phyloP scores from a whole-genome alignment of 1,139 yeast genomes.

The Pichia sp. region DNA sequence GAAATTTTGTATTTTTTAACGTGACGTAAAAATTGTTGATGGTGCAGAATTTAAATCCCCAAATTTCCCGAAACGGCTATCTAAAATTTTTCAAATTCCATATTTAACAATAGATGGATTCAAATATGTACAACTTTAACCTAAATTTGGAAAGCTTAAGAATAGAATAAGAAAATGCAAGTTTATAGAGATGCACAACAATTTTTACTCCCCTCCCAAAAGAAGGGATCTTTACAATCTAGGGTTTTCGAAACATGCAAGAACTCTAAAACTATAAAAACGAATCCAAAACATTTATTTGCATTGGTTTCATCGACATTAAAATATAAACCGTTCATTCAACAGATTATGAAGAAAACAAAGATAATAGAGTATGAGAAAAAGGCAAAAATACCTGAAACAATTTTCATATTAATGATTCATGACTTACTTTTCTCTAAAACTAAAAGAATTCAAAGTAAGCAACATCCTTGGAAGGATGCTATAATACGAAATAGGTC shows the following conservation, averaged over 20 bases:
- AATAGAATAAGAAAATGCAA: slow-evolving; percentile 37
- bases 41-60: not conserved
- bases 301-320: slow-evolving; percentile 77
- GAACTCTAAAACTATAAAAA: slow-evolving; percentile 35
- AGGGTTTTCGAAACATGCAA: slow-evolving; percentile 55
- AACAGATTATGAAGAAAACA: slow-evolving; percentile 56
- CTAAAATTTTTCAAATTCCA: not conserved
- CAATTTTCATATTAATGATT: slow-evolving; percentile 54
- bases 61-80: not conserved
- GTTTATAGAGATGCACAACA: slow-evolving; percentile 57
- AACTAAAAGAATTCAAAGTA: slow-evolving; percentile 80
- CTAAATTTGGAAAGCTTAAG: not conserved
- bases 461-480: slow-evolving; percentile 81
- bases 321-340: slow-evolving; percentile 57
- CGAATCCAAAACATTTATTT: slow-evolving; percentile 73
- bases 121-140: not conserved
- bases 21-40: too few relatives aligned
- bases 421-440: slow-evolving; percentile 76
- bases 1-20: too few relatives aligned
- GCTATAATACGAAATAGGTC: slow-evolving; percentile 72
- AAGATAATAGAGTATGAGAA: slow-evolving; percentile 47
- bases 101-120: too few relatives aligned
- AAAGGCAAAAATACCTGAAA: slow-evolving; percentile 37
- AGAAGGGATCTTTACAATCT: slow-evolving; percentile 55
- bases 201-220: slow-evolving; percentile 34